A percentile compares a stretch with the other conserved stretches of the same genome.
These are phyloP conservation scores for Gremmenia infestans DNA, from an alignment of 2,329 filamentous ascomycete genomes.

Conservation along the genomic window DNA sequence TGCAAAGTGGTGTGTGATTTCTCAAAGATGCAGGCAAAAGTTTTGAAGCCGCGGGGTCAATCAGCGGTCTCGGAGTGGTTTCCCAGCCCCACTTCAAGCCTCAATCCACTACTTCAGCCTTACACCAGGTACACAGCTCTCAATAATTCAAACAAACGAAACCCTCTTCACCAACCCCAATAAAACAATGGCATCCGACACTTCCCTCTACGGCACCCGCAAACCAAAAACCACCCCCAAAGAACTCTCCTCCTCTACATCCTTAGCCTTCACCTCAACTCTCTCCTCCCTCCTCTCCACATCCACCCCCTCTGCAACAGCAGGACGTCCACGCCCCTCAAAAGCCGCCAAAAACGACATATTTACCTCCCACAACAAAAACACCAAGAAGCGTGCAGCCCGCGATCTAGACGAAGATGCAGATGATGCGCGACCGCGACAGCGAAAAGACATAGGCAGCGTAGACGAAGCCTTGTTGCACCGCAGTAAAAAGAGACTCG, in stretches of 20 bases:
- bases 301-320: slow-evolving; percentile 36
- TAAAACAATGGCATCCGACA: slow-evolving; percentile 42
- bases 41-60: too few species aligned
- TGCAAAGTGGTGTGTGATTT: too few species aligned
- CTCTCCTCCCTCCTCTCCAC: slow-evolving; percentile 73
- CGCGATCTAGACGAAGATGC: slow-evolving; percentile 47
- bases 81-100: too few species aligned
- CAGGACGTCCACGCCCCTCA: slow-evolving; percentile 48
- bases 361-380: slow-evolving; percentile 62
- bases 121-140: not conserved
- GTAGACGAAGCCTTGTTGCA: slow-evolving; percentile 53
- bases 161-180: not conserved
- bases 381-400: slow-evolving; percentile 56
- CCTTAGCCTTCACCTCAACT: slow-evolving; percentile 82
- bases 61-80: too few species aligned
- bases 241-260: slow-evolving; percentile 65
- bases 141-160: not conserved
- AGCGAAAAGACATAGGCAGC: slow-evolving; percentile 49
- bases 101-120: not conserved
- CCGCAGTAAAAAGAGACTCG: slow-evolving; percentile 73
- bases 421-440: slow-evolving; percentile 42
- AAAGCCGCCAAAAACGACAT: slow-evolving; percentile 59
- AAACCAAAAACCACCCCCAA: slow-evolving; percentile 62
- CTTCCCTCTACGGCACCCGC: slow-evolving; percentile 71
- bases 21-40: too few species aligned